Evolutionary conservation across 2,329 filamentous ascomycete genomes (phyloP).

Genomic region (Orbilia javanica): DNA sequence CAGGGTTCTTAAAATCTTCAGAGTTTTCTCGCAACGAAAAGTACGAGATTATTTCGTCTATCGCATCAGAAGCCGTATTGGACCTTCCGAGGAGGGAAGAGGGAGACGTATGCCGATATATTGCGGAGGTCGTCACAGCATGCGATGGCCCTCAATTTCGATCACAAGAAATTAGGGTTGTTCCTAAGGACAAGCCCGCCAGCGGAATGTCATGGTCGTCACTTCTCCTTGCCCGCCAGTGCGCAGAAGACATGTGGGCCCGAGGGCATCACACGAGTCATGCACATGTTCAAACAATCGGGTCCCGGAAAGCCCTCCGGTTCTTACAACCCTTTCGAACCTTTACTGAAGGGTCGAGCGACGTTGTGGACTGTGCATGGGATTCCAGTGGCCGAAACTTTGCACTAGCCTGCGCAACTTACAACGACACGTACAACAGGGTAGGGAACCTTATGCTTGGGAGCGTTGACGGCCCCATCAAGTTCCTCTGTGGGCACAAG

Average conservation of each 20-base stretch:
- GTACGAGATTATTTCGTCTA: not conserved
- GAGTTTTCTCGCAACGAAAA: constrained; percentile 14
- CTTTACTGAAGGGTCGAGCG: constrained; percentile 60
- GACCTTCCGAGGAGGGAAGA: constrained; percentile 13
- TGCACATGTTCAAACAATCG: constrained; percentile 24
- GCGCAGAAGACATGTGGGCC: constrained; percentile 24
- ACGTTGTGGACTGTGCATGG: constrained; percentile 61
- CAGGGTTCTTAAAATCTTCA: constrained; percentile 8
- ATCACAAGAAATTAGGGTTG: not conserved
- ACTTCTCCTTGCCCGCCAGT: constrained; percentile 25
- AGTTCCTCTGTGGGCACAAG: constrained; percentile 60
- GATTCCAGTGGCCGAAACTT: constrained; percentile 59
- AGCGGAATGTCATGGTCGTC: constrained; percentile 25
- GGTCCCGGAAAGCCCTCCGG: constrained; percentile 33
- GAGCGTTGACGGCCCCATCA: constrained; percentile 46
- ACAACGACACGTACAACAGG: constrained; percentile 61
- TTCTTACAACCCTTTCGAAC: constrained; percentile 57
- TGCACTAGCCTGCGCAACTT: constrained; percentile 57
- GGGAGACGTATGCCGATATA: constrained; percentile 38
- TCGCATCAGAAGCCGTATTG: constrained; percentile 1
- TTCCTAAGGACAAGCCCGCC: not conserved
- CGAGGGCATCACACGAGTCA: constrained; percentile 8
- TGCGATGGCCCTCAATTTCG: not conserved
- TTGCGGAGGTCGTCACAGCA: constrained; percentile 14
- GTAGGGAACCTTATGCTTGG: constrained; percentile 62